Evolutionary conservation across 164 flowering plant species (phyloP).

Genomic region (Chimonanthus praecox): DNA sequence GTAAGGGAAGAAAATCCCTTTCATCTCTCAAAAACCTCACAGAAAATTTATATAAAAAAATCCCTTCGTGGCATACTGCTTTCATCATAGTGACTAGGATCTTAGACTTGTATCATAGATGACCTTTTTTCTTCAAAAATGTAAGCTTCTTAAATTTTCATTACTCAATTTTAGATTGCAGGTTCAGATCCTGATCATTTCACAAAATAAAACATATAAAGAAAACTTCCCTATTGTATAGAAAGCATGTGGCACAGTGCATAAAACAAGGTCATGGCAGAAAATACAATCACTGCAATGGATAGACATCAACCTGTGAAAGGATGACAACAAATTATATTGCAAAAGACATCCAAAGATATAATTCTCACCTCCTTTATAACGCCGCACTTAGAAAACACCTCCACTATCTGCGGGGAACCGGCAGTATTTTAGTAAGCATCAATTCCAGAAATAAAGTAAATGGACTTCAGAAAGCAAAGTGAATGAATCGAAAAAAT

Average conservation of each 20-base stretch:
- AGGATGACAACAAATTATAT: background rate
- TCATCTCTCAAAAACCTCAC: too few species aligned
- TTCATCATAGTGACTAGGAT: too few species aligned
- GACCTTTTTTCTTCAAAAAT: too few species aligned
- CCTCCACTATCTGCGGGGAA: slow-evolving; percentile 71
- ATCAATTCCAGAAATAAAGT: background rate
- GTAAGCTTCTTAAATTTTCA: background rate
- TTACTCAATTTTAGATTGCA: background rate
- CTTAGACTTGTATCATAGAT: too few species aligned
- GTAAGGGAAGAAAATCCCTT: too few species aligned
- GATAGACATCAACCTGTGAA: background rate
- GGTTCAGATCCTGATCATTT: background rate
- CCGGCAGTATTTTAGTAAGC: background rate
- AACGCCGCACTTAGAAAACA: slow-evolving; percentile 92
- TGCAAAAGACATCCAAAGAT: background rate
- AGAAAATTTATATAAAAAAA: too few species aligned
- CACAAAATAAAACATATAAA: too few species aligned
- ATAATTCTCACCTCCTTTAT: slow-evolving; percentile 69
- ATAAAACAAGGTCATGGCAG: background rate
- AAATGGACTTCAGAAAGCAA: background rate
- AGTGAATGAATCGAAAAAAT: background rate
- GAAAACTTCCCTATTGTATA: background rate
- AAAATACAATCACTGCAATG: background rate
- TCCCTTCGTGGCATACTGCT: too few species aligned
- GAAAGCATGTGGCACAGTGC: background rate